Percentiles rank a stretch among this genome's conserved stretches.
Evolutionary conservation across 805 yeast species (phyloP).

Genomic region (Saccharomycopsis guyanensis): DNA sequence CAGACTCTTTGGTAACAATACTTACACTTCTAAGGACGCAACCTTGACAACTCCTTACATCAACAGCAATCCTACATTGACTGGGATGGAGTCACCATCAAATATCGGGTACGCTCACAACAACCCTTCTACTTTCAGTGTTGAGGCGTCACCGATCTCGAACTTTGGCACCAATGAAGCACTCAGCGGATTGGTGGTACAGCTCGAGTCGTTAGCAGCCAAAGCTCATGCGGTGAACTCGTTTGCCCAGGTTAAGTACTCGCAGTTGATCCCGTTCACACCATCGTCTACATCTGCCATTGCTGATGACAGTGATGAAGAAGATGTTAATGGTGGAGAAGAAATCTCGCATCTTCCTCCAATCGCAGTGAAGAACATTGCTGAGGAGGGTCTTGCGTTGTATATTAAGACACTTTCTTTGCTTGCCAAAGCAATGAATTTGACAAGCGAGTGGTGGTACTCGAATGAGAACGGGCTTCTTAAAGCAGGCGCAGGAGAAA

Average conservation of each 20-base stretch:
- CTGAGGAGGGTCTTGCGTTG: constrained; percentile 81
- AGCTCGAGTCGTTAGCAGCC: constrained; percentile 71
- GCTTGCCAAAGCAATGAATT: constrained; percentile 76
- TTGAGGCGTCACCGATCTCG: constrained; percentile 1
- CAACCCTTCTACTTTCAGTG: too few species aligned
- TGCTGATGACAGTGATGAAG: constrained; percentile 24
- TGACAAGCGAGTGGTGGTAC: constrained; percentile 90
- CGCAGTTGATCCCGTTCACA: constrained; percentile 74
- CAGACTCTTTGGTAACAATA: constrained; percentile 60
- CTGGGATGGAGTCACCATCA: background rate
- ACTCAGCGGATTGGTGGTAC: constrained; percentile 29
- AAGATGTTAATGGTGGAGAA: constrained; percentile 16
- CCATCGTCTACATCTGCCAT: constrained; percentile 25
- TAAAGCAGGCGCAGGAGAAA: constrained; percentile 23
- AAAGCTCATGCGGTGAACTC: constrained; percentile 84
- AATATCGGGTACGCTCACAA: background rate
- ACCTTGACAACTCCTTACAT: background rate
- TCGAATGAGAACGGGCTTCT: constrained; percentile 31
- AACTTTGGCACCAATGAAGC: constrained; percentile 17
- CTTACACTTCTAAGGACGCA: constrained; percentile 13
- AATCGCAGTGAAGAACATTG: constrained; percentile 45
- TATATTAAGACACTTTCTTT: constrained; percentile 79
- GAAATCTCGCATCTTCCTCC: constrained; percentile 39
- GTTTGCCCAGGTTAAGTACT: constrained; percentile 85
- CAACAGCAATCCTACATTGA: background rate